Evolutionary conservation across 768 basidiomycete species (phyloP).

Genomic region (Symmetrospora coprosmae): DNA sequence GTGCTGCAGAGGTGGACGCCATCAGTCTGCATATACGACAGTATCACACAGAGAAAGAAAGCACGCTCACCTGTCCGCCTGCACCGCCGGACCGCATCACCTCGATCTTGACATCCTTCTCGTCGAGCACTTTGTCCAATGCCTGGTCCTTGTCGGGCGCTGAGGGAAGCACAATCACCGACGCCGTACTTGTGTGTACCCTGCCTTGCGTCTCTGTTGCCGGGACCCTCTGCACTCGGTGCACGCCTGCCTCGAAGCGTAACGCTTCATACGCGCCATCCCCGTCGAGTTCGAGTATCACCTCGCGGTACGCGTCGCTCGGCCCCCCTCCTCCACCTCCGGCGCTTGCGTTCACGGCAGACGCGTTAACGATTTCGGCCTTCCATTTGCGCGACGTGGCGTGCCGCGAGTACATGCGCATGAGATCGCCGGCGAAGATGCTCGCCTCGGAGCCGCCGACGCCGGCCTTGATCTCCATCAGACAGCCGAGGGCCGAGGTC

Average conservation of each 20-base stretch:
- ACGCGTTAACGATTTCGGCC: conserved; percentile 35
- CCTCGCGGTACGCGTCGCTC: conserved; percentile 51
- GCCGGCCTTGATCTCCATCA: conserved; percentile 82
- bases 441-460: conserved; percentile 81
- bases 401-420: conserved; percentile 67
- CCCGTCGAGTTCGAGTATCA: conserved; percentile 63
- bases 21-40: neutral
- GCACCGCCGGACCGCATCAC: conserved; percentile 96
- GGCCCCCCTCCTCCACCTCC: conserved; percentile 31
- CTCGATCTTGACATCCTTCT: conserved; percentile 71
- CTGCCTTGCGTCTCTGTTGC: conserved; percentile 75
- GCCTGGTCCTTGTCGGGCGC: conserved; percentile 54
- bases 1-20: conserved; percentile 46
- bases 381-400: conserved; percentile 51
- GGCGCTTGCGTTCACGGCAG: neutral
- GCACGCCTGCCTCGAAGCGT: conserved; percentile 86
- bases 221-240: conserved; percentile 86
- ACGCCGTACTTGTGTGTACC: conserved; percentile 80
- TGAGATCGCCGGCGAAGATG: conserved; percentile 61
- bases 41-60: neutral
- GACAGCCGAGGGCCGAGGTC: conserved; percentile 43
- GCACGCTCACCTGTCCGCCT: conserved; percentile 73
- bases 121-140: conserved; percentile 55
- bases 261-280: conserved; percentile 62
- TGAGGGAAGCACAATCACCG: conserved; percentile 71